Evolutionary conservation across 1,284 basidiomycete species (phyloP).

Genomic region (Neolentinus lepideus): DNA sequence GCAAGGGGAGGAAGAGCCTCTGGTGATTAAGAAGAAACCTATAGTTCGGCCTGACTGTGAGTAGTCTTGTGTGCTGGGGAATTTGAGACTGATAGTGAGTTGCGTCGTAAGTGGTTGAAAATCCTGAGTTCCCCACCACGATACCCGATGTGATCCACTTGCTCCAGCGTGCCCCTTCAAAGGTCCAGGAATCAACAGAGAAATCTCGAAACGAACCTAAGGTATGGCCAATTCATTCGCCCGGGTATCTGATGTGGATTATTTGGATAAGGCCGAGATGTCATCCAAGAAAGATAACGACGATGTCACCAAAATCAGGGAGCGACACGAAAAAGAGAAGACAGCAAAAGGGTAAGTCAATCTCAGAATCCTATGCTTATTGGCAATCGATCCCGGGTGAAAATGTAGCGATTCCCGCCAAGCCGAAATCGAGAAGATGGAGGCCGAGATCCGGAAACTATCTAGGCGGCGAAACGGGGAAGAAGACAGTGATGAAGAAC

Average conservation of each 20-base stretch:
- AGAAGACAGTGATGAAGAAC: slow-evolving; percentile 54
- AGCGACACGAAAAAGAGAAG: slow-evolving; percentile 65
- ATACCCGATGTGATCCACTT: slow-evolving; percentile 18
- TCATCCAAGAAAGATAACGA: slow-evolving; percentile 33
- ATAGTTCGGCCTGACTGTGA: slow-evolving; percentile 76
- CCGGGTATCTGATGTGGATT: not conserved
- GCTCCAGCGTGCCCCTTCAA: slow-evolving; percentile 15
- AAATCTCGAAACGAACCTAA: slow-evolving; percentile 9
- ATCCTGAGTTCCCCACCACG: slow-evolving; percentile 21
- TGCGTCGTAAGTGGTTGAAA: slow-evolving; percentile 42
- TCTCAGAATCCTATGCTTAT: slow-evolving; percentile 4
- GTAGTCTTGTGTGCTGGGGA: slow-evolving; percentile 17
- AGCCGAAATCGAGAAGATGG: slow-evolving; percentile 81
- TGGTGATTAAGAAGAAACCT: slow-evolving; percentile 66
- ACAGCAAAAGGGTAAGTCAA: slow-evolving; percentile 43
- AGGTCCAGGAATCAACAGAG: slow-evolving; percentile 10
- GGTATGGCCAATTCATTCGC: slow-evolving; percentile 1
- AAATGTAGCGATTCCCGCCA: slow-evolving; percentile 52
- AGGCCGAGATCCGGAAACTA: slow-evolving; percentile 79
- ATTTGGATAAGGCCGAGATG: slow-evolving; percentile 21
- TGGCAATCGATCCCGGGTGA: not conserved
- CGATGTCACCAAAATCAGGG: slow-evolving; percentile 61
- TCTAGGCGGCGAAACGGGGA: slow-evolving; percentile 43
- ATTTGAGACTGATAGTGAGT: too few species aligned
- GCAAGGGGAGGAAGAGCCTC: slow-evolving; percentile 42